Evolutionary conservation across 1,284 basidiomycete species (phyloP), one percentile per base, ranked within the genome.

Genomic region (Cutaneotrichosporon dermatis): DNA sequence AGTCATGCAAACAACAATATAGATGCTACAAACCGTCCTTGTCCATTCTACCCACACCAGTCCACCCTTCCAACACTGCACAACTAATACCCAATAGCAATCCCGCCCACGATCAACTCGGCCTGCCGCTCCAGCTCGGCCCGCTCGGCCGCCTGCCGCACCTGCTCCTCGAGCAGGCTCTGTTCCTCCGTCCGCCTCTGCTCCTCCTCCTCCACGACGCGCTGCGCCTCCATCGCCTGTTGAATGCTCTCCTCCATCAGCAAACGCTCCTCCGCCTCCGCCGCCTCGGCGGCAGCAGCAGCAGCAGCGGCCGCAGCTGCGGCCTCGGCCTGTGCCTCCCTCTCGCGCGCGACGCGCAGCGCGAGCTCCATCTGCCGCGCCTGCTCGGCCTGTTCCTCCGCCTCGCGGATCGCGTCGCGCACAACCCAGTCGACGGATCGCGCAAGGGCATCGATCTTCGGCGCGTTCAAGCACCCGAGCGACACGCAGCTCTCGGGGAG

Each of bases 401-500:
- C 64, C 58, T 75, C 72, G 40, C 67, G 65, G 41, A 73, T 69
- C 16, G 66, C 67, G 51, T 75, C 67, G 35, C 76, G 68, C 33
- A 77, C 73, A 35, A 77, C 72, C 9, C 62, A 65, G 59, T 79
- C 77, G 51, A 79, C 72, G 1, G 65, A 62, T 4, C 70, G 63
- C 3, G 74, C 71, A 6, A 79, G 67, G 8, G 62, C 46, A 39
- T 79, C 75, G 55, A 79, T 75, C 58, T 75, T 75, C 4, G 64
- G 46, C 5, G 70, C 71, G 58, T 77, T 77, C 4, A 79, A 64
- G 46, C 70, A 76, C 1, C 75, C 75, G 8, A 79, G 71, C 9
- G 73, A 74, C 58, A 79, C 69, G 54, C 72, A 76, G 13, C 73
- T 71, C 25, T 74, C 70, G 7, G 74, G 73, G 2, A 77, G 67